These are phyloP conservation scores for Fonsecaea nubica DNA, from an alignment of 2,329 filamentous ascomycete genomes.

Conservation along the genomic window DNA sequence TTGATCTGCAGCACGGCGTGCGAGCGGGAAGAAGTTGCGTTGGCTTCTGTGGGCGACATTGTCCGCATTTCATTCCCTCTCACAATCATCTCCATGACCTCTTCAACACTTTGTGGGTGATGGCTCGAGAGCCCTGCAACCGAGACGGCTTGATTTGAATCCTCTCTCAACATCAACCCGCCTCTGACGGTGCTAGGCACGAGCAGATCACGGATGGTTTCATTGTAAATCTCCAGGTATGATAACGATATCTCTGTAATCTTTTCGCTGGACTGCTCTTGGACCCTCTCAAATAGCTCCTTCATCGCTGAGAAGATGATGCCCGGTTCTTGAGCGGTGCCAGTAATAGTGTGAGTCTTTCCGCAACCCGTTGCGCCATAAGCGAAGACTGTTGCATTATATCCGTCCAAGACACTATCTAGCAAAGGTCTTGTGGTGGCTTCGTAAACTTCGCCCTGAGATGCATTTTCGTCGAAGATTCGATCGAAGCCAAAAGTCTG, in stretches of 20 bases:
- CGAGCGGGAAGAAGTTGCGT: slow-evolving; percentile 94
- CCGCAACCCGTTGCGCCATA: slow-evolving; percentile 98
- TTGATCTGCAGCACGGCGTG: slow-evolving; percentile 98
- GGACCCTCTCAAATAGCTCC: slow-evolving; percentile 94
- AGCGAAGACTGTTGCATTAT: slow-evolving; percentile 98
- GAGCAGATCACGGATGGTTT: slow-evolving; percentile 93
- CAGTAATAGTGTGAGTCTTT: slow-evolving; percentile 97
- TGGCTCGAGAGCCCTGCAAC: slow-evolving; percentile 91
- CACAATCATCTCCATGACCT: slow-evolving; percentile 99
- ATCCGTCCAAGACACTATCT: slow-evolving; percentile 93
- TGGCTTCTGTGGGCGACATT: slow-evolving; percentile 95
- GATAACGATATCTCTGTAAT: slow-evolving; percentile 88
- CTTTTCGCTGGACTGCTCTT: slow-evolving; percentile 85
- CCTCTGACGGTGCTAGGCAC: slow-evolving; percentile 83
- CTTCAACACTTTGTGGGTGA: slow-evolving; percentile 85
- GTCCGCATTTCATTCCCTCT: slow-evolving; percentile 92
- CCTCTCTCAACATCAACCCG: slow-evolving; percentile 89
- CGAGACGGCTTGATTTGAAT: slow-evolving; percentile 89
- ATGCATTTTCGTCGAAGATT: slow-evolving; percentile 94
- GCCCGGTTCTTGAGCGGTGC: slow-evolving; percentile 87
- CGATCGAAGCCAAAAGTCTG: slow-evolving; percentile 97
- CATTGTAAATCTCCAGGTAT: slow-evolving; percentile 98
- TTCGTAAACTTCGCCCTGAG: slow-evolving; percentile 93
- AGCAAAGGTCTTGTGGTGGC: slow-evolving; percentile 86
- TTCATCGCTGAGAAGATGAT: slow-evolving; percentile 99